phyloP scores from a whole-genome alignment of 169 alveolate species.

The Cryptosporidium muris region DNA sequence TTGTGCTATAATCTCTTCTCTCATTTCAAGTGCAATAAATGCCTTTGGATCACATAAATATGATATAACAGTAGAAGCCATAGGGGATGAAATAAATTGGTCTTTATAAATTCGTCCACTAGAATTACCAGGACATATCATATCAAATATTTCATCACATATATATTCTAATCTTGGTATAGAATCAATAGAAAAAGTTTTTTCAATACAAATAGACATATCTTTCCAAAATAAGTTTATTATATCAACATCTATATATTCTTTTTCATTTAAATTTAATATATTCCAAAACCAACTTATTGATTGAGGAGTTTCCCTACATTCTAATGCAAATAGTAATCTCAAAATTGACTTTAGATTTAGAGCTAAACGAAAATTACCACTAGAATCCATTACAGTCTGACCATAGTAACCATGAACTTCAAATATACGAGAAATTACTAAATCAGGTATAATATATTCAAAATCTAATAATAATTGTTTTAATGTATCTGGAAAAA shows the following conservation, averaged over 20 bases:
- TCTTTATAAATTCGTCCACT: conserved; percentile 35
- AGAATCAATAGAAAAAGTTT: conserved; percentile 44
- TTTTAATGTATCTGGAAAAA: conserved; percentile 52
- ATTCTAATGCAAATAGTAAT: conserved; percentile 42
- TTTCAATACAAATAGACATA: conserved; percentile 37
- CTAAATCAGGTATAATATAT: conserved; percentile 39
- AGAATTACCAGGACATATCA: conserved; percentile 52
- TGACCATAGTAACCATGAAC: conserved; percentile 2
- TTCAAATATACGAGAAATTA: conserved; percentile 58
- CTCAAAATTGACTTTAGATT: conserved; percentile 15
- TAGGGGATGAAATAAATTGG: conserved; percentile 18
- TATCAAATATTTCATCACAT: conserved; percentile 60
- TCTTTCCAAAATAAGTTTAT: conserved; percentile 54
- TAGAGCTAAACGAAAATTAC: conserved; percentile 7
- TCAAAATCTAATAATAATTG: conserved; percentile 55
- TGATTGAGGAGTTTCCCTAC: conserved; percentile 22
- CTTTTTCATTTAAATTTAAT: conserved; percentile 30
- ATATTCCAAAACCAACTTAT: conserved; percentile 65
- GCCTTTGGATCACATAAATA: conserved; percentile 69
- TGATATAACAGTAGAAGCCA: conserved; percentile 64
- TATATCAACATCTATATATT: conserved; percentile 31
- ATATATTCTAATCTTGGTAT: conserved; percentile 35
- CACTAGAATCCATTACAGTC: conserved; percentile 4
- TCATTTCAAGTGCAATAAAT: conserved; percentile 50
- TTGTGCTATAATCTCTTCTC: conserved; percentile 67